These are phyloP conservation scores for Fraxinus latifolia DNA, from an alignment of 305 asterid species.

Conservation along the genomic window DNA sequence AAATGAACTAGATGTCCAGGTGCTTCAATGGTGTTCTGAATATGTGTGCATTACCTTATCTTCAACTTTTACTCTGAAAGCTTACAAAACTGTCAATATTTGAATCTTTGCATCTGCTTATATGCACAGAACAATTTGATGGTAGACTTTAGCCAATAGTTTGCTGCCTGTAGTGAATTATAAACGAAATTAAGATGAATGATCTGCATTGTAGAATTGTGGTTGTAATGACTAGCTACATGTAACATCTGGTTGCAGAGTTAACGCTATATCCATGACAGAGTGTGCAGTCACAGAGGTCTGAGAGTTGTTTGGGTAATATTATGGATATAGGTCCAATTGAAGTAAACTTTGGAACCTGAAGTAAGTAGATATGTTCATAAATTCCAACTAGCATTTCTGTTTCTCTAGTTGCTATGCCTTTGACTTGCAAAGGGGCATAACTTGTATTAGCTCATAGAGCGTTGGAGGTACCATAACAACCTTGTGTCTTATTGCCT, in stretches of 20 bases:
- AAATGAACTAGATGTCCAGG: neutral
- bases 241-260: neutral
- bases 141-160: neutral
- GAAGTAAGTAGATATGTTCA: neutral
- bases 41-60: neutral
- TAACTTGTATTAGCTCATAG: neutral
- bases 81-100: neutral
- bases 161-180: neutral
- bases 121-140: neutral
- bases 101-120: neutral
- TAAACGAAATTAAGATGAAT: neutral
- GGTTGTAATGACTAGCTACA: neutral
- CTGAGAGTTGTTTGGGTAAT: neutral
- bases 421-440: neutral
- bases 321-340: neutral
- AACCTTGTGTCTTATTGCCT: neutral
- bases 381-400: neutral
- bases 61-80: neutral
- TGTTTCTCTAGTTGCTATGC: neutral
- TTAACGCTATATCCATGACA: neutral
- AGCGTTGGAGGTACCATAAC: neutral
- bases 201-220: neutral
- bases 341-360: neutral
- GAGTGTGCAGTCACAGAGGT: neutral
- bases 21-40: neutral